Evolutionary conservation across 352 stramenopile genomes (phyloP).

Genomic region (Phytophthora fragariaefolia): DNA sequence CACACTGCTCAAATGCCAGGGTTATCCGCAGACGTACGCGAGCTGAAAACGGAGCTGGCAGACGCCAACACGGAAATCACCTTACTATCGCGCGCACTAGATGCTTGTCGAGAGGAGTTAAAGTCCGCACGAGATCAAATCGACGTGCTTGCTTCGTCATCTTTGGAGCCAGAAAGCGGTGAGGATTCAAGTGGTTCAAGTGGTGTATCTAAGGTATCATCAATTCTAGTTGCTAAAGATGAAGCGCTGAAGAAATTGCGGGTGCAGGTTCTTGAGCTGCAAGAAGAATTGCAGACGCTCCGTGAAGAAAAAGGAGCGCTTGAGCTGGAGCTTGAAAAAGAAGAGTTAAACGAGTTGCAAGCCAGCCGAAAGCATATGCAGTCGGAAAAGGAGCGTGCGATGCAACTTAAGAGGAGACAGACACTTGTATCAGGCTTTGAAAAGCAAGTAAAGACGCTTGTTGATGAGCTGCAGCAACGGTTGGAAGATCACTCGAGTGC

Average conservation of each 20-base stretch:
- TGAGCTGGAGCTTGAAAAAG: slow-evolving; percentile 35
- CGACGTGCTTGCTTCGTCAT: slow-evolving; percentile 13
- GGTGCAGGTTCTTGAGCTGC: slow-evolving; percentile 29
- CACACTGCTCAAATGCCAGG: slow-evolving; percentile 11
- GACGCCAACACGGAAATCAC: slow-evolving; percentile 36
- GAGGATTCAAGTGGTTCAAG: slow-evolving; percentile 22
- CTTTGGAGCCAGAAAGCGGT: slow-evolving; percentile 27
- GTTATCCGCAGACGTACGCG: slow-evolving; percentile 29
- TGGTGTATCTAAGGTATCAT: slow-evolving; percentile 12
- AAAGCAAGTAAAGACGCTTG: slow-evolving; percentile 41
- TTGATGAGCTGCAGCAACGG: slow-evolving; percentile 55
- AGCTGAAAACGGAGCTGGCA: slow-evolving; percentile 29
- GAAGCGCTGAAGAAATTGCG: slow-evolving; percentile 40
- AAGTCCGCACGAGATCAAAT: slow-evolving; percentile 26
- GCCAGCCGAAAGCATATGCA: slow-evolving; percentile 43
- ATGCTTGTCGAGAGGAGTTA: slow-evolving; percentile 32
- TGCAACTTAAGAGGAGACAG: slow-evolving; percentile 50
- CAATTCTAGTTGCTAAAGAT: slow-evolving; percentile 30
- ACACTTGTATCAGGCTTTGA: slow-evolving; percentile 49
- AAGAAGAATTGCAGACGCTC: slow-evolving; percentile 40
- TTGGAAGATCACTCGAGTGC: slow-evolving; percentile 65
- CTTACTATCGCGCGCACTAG: slow-evolving; percentile 30
- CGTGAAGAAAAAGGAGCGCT: slow-evolving; percentile 37
- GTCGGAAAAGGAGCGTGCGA: slow-evolving; percentile 42
- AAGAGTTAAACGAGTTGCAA: slow-evolving; percentile 45